Base-by-base conservation (phyloP, 768 basidiomycete species). In the Trametes sanguinea region DNA sequence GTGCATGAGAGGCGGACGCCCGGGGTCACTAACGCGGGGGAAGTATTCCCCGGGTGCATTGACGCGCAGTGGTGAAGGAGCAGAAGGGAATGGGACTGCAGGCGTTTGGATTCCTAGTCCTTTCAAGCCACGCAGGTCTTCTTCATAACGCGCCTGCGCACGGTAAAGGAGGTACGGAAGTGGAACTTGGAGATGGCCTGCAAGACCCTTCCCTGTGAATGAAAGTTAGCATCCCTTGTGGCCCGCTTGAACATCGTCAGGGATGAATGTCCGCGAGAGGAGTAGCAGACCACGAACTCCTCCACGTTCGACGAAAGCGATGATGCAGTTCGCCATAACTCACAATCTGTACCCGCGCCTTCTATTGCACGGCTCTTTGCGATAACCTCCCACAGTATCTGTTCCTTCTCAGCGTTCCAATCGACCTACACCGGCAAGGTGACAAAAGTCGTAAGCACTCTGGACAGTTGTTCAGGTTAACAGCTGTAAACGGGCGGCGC, bases 371-470 rank as follows among this genome's bases (percentile, higher is more conserved):
- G 82, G 37, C 90, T 90, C 67, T 85, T 82, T 55, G 91, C 87
- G 64, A 94, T 92, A 46, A 90, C 89, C 73, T 92, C 90, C 92
- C 92, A 94, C 7, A 94, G 77, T 6, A 91, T 84, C 63, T 88
- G 87, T 47, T 93, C 92, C 72, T 94, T 94, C 60, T 93, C 90
- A 7, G 83, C 66, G 45, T 83, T 90, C 92, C 92, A 94, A 77
- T 90, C 87, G 72, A 94, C 87, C 92, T 94, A 68, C 30, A 16
- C 57, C 46, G 62, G 60, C 64, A 33, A 45, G 45, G 6, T 11
- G 57, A 17, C 40, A n/a, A 17, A n/a, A 16, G 29, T 1, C 13
- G 33, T 22, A 13, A 11, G 14, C 29, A 54, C 7, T 52, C 30
- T 27, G 13, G 14, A 8, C 4, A 46, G 16, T 14, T 2, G 22